These are phyloP conservation scores for Sparassis latifolia DNA, from an alignment of 1,284 basidiomycete genomes.

Conservation along the genomic window DNA sequence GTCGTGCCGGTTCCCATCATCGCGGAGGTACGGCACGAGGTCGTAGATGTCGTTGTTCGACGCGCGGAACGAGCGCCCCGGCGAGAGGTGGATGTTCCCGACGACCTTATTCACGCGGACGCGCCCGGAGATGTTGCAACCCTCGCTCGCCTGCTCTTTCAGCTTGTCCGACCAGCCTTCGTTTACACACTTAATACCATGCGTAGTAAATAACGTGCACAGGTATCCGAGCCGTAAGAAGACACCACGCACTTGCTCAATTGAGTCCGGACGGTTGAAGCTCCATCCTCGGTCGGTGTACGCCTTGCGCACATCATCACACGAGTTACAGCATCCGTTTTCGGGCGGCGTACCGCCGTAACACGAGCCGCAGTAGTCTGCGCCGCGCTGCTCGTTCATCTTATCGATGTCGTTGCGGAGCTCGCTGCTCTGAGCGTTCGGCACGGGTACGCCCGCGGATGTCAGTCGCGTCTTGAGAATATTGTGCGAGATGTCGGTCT, in stretches of 20 bases:
- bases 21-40: slow-evolving; percentile 91
- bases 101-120: slow-evolving; percentile 97
- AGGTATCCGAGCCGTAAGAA: background rate
- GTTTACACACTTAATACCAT: slow-evolving; percentile 64
- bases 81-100: slow-evolving; percentile 85
- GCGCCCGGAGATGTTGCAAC: slow-evolving; percentile 89
- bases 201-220: slow-evolving; percentile 1
- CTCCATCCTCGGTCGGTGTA: slow-evolving; percentile 95
- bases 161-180: slow-evolving; percentile 97
- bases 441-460: slow-evolving; percentile 52
- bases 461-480: slow-evolving; percentile 81
- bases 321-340: slow-evolving; percentile 90
- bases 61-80: slow-evolving; percentile 90
- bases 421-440: slow-evolving; percentile 50
- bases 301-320: slow-evolving; percentile 89
- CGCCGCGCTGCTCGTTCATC: slow-evolving; percentile 55
- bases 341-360: slow-evolving; percentile 85
- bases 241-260: slow-evolving; percentile 75
- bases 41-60: slow-evolving; percentile 84
- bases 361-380: slow-evolving; percentile 91
- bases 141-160: slow-evolving; percentile 87
- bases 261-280: slow-evolving; percentile 84
- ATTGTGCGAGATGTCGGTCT: slow-evolving; percentile 87
- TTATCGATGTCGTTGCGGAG: slow-evolving; percentile 84
- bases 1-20: slow-evolving; percentile 84